These are phyloP conservation scores for Coemansia sp. DNA, from an alignment of 192 early-diverging fungal genomes.

Conservation along the genomic window DNA sequence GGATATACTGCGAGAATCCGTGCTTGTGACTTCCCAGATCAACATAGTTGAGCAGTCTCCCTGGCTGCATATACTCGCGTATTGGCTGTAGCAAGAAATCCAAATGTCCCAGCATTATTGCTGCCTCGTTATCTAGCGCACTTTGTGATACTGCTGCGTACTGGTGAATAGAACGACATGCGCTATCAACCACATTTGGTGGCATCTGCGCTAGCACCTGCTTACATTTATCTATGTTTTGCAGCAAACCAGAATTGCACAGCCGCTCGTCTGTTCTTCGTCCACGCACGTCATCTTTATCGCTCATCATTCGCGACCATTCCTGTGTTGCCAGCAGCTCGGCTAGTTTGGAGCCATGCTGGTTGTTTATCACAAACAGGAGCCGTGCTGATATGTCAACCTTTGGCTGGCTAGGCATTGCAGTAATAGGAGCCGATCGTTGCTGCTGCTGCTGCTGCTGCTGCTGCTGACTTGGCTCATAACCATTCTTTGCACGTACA, in stretches of 20 bases:
- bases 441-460: conserved; percentile 1
- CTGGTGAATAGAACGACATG: neutral
- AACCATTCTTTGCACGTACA: neutral
- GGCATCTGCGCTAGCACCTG: neutral
- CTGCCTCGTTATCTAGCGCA: conserved; percentile 7
- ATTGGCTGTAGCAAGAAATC: conserved; percentile 24
- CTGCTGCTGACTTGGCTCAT: neutral
- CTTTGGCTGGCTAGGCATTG: neutral
- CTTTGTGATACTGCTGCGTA: conserved; percentile 20
- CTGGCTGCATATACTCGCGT: conserved; percentile 15
- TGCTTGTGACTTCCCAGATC: conserved; percentile 22
- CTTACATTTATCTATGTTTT: conserved; percentile 9
- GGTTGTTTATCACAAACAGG: conserved; percentile 7
- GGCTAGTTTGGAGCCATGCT: conserved; percentile 9
- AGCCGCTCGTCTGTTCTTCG: conserved; percentile 17
- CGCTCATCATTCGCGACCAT: conserved; percentile 47
- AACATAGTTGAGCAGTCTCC: conserved; percentile 14
- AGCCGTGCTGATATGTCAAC: neutral
- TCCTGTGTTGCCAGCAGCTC: conserved; percentile 19
- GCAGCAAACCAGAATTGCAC: conserved; percentile 15
- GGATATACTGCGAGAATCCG: conserved; percentile 31
- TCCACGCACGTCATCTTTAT: conserved; percentile 21
- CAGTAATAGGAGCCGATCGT: neutral
- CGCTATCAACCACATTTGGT: neutral
- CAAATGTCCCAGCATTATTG: conserved; percentile 27